Conservation (phyloP, 345 rosid genomes). For the Eutrema heterophyllum region DNA sequence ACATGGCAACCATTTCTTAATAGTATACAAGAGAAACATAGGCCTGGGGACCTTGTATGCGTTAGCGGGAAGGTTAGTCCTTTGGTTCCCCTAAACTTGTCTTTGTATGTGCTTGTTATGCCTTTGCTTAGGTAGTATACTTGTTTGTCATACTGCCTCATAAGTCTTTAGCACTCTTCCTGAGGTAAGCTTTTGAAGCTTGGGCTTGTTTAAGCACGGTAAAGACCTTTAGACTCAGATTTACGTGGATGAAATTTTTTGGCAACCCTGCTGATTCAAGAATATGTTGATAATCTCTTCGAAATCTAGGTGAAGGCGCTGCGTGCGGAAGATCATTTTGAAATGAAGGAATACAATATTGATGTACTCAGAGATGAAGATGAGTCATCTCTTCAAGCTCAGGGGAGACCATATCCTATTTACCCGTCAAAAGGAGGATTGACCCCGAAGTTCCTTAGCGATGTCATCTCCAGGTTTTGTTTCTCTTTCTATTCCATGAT, state of each 20-base stretch:
- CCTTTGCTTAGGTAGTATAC: constrained; percentile 11
- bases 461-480: constrained; percentile 62
- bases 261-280: background rate
- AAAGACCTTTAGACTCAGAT: background rate
- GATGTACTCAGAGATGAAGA: constrained; percentile 71
- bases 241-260: constrained; percentile 1
- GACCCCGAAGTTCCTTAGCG: constrained; percentile 60
- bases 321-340: constrained; percentile 67
- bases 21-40: constrained; percentile 55
- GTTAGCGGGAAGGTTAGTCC: constrained; percentile 77
- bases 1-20: constrained; percentile 64
- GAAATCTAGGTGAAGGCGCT: constrained; percentile 33
- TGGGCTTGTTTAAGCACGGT: background rate
- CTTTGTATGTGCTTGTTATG: background rate
- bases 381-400: constrained; percentile 44
- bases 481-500: constrained; percentile 9
- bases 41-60: constrained; percentile 70
- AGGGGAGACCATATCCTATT: constrained; percentile 82
- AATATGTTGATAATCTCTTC: constrained; percentile 11
- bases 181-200: background rate
- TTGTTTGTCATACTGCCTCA: background rate
- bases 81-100: constrained; percentile 7
- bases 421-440: constrained; percentile 93
- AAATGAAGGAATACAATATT: constrained; percentile 80
- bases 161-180: background rate